These are phyloP conservation scores for Geotrichum europaeum DNA, from an alignment of 1,139 yeast species.

Conservation along the genomic window DNA sequence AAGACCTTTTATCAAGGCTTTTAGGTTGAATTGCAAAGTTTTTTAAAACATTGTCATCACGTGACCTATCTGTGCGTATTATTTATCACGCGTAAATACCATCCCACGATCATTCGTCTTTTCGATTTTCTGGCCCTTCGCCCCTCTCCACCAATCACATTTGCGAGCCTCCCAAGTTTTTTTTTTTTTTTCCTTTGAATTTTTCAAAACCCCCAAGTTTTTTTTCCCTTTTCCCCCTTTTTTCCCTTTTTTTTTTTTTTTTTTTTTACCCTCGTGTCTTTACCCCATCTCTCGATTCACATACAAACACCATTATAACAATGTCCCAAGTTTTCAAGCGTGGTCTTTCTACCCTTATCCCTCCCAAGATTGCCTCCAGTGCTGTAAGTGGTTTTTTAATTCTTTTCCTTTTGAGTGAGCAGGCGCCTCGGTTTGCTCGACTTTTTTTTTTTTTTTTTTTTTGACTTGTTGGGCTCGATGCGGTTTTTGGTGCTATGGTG, in stretches of 20 bases:
- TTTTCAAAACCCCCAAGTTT: conserved; percentile 1
- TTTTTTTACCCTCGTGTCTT: not conserved
- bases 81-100: not conserved
- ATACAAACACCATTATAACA: conserved; percentile 1
- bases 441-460: not conserved
- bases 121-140: not conserved
- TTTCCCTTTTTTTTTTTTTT: not conserved
- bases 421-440: not conserved
- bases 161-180: not conserved
- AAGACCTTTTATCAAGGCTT: too few relatives aligned
- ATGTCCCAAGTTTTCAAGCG: conserved; percentile 90
- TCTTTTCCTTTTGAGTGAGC: not conserved
- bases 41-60: not conserved
- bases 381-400: conserved; percentile 50
- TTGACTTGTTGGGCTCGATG: not conserved
- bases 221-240: not conserved
- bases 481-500: not conserved
- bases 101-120: not conserved
- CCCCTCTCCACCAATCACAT: not conserved
- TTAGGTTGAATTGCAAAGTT: too few relatives aligned
- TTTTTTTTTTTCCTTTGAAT: not conserved
- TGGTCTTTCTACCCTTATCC: conserved; percentile 90
- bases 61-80: not conserved
- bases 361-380: conserved; percentile 98
- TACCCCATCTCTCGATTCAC: not conserved